Evolutionary conservation across 768 basidiomycete genomes (phyloP), one percentile per base, ranked within the genome.

Genomic region (Tulasnella sp.): DNA sequence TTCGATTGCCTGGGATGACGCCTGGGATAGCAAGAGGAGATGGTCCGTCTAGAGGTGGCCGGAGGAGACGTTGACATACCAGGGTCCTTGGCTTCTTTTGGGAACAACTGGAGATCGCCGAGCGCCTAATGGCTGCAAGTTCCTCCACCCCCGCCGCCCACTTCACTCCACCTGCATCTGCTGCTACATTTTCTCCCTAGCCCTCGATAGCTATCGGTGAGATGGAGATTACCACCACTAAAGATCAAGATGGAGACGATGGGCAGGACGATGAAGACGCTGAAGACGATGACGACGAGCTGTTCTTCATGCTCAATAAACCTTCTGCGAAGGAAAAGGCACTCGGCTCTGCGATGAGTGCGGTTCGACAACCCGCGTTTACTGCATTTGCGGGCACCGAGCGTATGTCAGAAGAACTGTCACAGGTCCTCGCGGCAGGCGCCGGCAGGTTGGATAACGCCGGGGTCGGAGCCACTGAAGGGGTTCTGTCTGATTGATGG

Each of bases 211-310:
- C n/a, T n/a, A n/a, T 38, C 34, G 34, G 7, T 5, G 34, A 38
- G 7, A 15, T 38, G 34, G 34, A 38, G 15, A 15, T 38, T 38
- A 38, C 15, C n/a, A n/a, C n/a, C 30, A 74, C 73, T 42, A 81
- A 82, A 30, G 66, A 63, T 27, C 68, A 70, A 59, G 64, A 65
- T 55, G 67, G 65, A 9, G 80, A 82, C 11, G 84, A 85, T 3
- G 80, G 81, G 0, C 80, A 81, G 4, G 81, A 81, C 3, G 83
- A 82, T 1, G 79, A 83, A 0, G 76, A 77, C 1, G 78, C 78
- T n/a, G 78, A 82, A 2, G 83, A 82, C 27, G 75, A 73, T 3
- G 86, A 88, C 8, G 70, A 69, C 46, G 68, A 71, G 15, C 17
- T 38, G 34, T 38, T 24, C 46, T 34, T 62, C 51, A 42, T 60